Conservation (phyloP, 257 asterid species). For the Nicotiana knightiana region DNA sequence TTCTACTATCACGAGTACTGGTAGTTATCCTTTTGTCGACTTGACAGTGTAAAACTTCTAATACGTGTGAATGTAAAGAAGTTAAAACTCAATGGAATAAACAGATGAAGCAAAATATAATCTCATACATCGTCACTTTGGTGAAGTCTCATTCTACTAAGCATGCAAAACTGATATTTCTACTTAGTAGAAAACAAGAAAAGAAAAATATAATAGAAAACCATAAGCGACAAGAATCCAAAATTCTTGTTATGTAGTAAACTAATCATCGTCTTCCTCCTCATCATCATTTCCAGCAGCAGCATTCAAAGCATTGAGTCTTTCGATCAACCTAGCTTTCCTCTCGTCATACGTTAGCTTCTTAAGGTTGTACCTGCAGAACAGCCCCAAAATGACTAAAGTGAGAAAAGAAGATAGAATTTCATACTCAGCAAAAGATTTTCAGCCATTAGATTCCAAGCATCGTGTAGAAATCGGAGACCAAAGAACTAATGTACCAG, state of each 20-base stretch:
- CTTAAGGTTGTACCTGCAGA: constrained; percentile 59
- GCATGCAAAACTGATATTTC: constrained; percentile 1
- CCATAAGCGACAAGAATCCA: not conserved
- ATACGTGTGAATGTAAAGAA: not conserved
- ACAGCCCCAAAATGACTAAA: not conserved
- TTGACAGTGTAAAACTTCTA: not conserved
- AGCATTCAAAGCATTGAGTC: constrained; percentile 61
- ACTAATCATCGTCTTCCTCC: constrained; percentile 46
- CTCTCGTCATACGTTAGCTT: constrained; percentile 74
- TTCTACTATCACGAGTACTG: not conserved
- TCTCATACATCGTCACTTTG: not conserved
- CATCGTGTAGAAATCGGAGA: not conserved
- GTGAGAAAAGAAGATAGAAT: not conserved
- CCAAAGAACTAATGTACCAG: not conserved
- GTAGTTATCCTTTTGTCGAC: not conserved
- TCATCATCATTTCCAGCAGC: constrained; percentile 50
- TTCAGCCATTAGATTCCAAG: not conserved
- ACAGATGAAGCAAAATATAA: not conserved
- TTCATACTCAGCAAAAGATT: not conserved
- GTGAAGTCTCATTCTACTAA: not conserved
- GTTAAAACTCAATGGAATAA: not conserved
- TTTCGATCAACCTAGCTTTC: constrained; percentile 56
- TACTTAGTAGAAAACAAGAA: not conserved
- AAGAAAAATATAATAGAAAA: not conserved
- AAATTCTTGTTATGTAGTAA: constrained; percentile 1